Percentiles rank a stretch among this genome's conserved stretches.
Conservation (phyloP, 169 alveolate species). For the Plasmodium blacklocki region DNA sequence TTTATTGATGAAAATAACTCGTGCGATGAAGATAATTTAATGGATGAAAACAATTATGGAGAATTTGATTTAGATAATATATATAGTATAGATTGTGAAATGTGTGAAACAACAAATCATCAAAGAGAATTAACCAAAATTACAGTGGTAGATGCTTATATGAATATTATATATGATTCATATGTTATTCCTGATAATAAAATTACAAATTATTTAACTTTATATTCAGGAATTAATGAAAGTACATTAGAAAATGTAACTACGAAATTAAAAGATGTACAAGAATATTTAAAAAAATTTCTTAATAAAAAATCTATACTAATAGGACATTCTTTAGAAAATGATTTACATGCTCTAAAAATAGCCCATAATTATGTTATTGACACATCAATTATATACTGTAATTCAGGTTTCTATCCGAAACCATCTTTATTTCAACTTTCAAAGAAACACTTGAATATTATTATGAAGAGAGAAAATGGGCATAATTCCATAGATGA, state of each 20-base stretch:
- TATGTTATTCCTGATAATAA: slow-evolving; percentile 75
- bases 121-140: slow-evolving; percentile 77
- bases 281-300: slow-evolving; percentile 55
- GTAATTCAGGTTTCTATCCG: slow-evolving; percentile 12
- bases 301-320: slow-evolving; percentile 73
- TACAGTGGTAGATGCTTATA: slow-evolving; percentile 77
- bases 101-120: slow-evolving; percentile 70
- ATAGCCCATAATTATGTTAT: slow-evolving; percentile 70
- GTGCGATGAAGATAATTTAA: background rate
- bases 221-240: slow-evolving; percentile 80
- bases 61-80: slow-evolving; percentile 70
- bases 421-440: slow-evolving; percentile 74
- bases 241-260: slow-evolving; percentile 67
- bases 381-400: slow-evolving; percentile 77
- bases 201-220: slow-evolving; percentile 78
- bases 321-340: slow-evolving; percentile 79
- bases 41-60: background rate
- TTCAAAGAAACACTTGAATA: slow-evolving; percentile 54
- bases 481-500: slow-evolving; percentile 83
- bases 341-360: slow-evolving; percentile 78
- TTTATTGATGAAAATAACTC: background rate
- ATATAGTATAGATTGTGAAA: slow-evolving; percentile 81
- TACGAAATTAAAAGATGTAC: slow-evolving; percentile 75
- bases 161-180: slow-evolving; percentile 78
- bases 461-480: slow-evolving; percentile 68